Evolutionary conservation across 148 eudicot species (phyloP).

Genomic region (Vaccinium vitisidaea): DNA sequence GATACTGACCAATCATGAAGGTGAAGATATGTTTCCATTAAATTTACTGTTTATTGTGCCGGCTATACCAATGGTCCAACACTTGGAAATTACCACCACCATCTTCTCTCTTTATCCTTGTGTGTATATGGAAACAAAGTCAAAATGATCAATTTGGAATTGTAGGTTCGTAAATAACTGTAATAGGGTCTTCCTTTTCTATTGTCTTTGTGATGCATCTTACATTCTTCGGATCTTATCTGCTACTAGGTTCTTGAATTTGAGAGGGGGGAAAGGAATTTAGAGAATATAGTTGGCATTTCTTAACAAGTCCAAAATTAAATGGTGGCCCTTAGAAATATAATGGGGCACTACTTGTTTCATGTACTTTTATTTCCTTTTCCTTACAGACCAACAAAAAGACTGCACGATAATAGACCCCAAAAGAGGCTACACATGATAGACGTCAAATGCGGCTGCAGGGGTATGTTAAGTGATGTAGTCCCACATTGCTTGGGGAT

Average conservation of each 20-base stretch:
- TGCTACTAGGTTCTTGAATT: neutral
- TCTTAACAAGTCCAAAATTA: neutral
- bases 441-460: too few relatives aligned
- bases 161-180: neutral
- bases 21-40: neutral
- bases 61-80: too few relatives aligned
- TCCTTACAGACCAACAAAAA: too few relatives aligned
- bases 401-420: too few relatives aligned
- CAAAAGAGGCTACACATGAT: too few relatives aligned
- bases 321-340: neutral
- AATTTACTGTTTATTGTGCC: neutral
- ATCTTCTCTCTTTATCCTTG: neutral
- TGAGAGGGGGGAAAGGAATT: neutral
- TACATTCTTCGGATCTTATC: neutral
- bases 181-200: neutral
- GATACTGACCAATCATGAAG: neutral
- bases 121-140: neutral
- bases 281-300: neutral
- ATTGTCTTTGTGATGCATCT: constrained; percentile 5
- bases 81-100: neutral
- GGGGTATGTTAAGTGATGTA: too few relatives aligned
- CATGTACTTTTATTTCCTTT: neutral
- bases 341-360: neutral
- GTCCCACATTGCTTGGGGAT: too few relatives aligned
- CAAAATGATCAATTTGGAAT: neutral